Base-by-base conservation (phyloP, 768 basidiomycete genomes). In the Tricholoma bakamatsutake region DNA sequence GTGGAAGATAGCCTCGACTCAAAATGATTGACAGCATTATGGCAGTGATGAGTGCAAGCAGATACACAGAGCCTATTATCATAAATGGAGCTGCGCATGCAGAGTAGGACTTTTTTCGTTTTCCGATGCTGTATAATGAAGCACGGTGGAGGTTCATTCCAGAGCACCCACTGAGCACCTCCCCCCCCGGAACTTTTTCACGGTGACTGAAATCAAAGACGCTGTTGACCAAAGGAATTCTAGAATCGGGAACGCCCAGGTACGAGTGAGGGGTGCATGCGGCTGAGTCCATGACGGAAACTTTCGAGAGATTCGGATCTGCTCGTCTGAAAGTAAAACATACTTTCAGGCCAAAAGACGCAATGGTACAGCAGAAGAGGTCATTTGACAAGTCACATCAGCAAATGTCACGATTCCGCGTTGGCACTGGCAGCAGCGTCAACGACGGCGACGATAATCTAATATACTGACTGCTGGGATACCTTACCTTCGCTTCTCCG, bases 331-430 rank as follows among this genome's bases (percentile, higher is more conserved):
- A 31, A 30, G 30, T 30, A 30, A 31, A 17, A 17, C 30, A 28
- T 28, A 46, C 28, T 42, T 27, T 45, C 10, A 11, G 4, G 12
- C 45, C 51, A 52, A 15, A 40, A 40, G 51, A 27, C 24, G 21
- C 30, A 21, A 28, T 12, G 37, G 42, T 42, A 51, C 37, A 12
- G 13, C n/a, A 47, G 50, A 18, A 28, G 11, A 27, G 24, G 43
- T 52, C 60, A 58, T 56, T 57, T 63, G 62, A 63, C 52, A 30
- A 17, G 58, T 61, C 55, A 59, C 56, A 55, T 45, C 48, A 40
- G 18, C 31, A 18, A 7, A 21, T 47, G 59, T 62, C 62, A 62
- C 59, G 40, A 11, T 28, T 40, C 53, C 21, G 28, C 11, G 18
- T 40, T 24, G 56, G 40, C 51, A 13, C 30, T 54, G 55, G 53